These are phyloP conservation scores for Thamnidium elegans DNA, from an alignment of 192 early-diverging fungal species.

Conservation along the genomic window DNA sequence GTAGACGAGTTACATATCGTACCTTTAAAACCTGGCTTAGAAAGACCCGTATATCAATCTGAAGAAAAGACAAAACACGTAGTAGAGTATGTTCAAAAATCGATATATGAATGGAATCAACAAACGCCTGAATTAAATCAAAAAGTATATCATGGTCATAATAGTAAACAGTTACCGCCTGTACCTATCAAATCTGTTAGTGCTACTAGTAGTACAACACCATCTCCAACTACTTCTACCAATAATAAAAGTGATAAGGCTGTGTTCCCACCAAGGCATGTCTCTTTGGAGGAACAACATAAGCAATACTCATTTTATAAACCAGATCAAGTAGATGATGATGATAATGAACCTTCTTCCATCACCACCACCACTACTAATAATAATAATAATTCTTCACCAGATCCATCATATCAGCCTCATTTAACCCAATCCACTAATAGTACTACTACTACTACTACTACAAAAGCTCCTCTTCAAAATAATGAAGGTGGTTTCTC, in stretches of 20 bases:
- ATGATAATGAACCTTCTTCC: not conserved
- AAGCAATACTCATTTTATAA: conserved; percentile 6
- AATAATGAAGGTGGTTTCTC: conserved; percentile 3
- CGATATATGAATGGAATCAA: conserved; percentile 26
- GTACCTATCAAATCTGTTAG: too few species aligned
- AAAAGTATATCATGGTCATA: too few species aligned
- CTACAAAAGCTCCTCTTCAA: not conserved
- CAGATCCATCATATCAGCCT: too few species aligned
- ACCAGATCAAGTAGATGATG: not conserved
- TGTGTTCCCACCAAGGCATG: conserved; percentile 1
- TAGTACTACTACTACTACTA: not conserved
- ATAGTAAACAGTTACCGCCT: too few species aligned
- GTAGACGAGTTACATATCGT: conserved; percentile 33
- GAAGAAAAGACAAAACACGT: conserved; percentile 26
- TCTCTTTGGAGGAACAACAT: not conserved
- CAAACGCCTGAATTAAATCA: conserved; percentile 7
- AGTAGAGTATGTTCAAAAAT: conserved; percentile 22
- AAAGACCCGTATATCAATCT: conserved; percentile 24
- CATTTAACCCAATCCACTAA: not conserved
- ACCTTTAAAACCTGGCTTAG: conserved; percentile 21
- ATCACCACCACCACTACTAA: not conserved
- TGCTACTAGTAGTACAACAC: too few species aligned
- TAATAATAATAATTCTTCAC: too few species aligned
- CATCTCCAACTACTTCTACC: too few species aligned
- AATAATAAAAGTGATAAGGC: conserved; percentile 15